Conservation (phyloP, 2,329 filamentous ascomycete genomes). For the Emericellopsis cladophorae region DNA sequence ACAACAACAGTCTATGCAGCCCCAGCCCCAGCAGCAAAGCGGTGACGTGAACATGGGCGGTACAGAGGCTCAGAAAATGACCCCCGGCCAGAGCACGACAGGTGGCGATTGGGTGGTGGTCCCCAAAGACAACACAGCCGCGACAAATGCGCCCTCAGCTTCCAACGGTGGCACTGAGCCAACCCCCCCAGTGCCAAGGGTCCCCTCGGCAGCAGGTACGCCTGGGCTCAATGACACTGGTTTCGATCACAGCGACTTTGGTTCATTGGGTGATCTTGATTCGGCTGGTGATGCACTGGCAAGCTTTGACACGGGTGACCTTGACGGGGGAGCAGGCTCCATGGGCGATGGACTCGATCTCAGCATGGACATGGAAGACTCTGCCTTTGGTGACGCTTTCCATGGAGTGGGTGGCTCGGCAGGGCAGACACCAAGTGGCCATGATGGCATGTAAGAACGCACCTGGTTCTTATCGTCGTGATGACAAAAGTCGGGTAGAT, state of each 20-base stretch:
- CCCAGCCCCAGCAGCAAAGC: constrained; percentile 5
- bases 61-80: constrained; percentile 25
- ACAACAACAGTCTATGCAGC: constrained; percentile 1
- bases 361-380: constrained; percentile 61
- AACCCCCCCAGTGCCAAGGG: constrained; percentile 14
- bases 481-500: no score
- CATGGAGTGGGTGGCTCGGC: constrained; percentile 41
- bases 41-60: constrained; percentile 40
- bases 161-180: constrained; percentile 1
- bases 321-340: constrained; percentile 28
- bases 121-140: constrained; percentile 43
- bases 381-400: constrained; percentile 75
- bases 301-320: constrained; percentile 44
- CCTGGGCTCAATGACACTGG: constrained; percentile 25
- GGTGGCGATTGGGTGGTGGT: constrained; percentile 66
- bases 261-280: constrained; percentile 52
- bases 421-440: constrained; percentile 18
- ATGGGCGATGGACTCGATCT: constrained; percentile 45
- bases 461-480: no score
- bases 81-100: constrained; percentile 35
- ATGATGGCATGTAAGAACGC: constrained; percentile 15
- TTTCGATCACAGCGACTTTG: constrained; percentile 48
- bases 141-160: neutral
- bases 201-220: constrained; percentile 28
- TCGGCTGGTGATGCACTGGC: constrained; percentile 60